Base-by-base conservation (phyloP, 805 yeast species). In the Yarrowia porcina region DNA sequence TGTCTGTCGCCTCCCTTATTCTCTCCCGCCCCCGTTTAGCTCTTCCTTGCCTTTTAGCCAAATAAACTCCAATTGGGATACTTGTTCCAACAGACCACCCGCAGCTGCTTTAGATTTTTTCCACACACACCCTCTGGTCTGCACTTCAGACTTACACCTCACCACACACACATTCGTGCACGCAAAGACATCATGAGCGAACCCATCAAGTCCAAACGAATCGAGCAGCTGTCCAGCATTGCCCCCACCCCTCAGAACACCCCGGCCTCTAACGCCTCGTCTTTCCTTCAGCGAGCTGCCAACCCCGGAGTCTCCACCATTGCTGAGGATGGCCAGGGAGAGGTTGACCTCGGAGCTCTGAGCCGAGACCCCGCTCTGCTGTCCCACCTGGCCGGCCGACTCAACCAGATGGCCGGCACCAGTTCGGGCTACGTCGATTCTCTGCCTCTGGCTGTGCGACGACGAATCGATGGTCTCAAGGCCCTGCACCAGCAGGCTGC, bases 241-340 rank as follows among this genome's bases (percentile, higher is more conserved):
- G 98, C 99, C 7, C 99, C 99, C 47, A 94, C 99, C 0, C 99
- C 99, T 5, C 99, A 94, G 73, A 94, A 94, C 80, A 94, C 99
- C 0, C 99, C 99, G 15, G 89, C 98, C 3, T 85, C 93, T 35
- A 89, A 87, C 36, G 81, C 90, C 42, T 85, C 84, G 65, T 86
- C 92, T 21, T 89, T 85, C 72, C 77, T 90, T 68, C 84, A 82
- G 72, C 78, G 81, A 63, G 73, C 72, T 30, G 65, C 68, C 73
- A 70, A 69, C 66, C 74, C 80, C 38, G 67, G 74, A 63, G 78
- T 85, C 57, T 85, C 90, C 60, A 90, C 97, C 45, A 89, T 89
- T 71, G 82, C 80, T 67, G 97, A 91, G 73, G 88, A 84, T 67
- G 87, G 64, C 25, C 71, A 66, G 47, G 52, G 52, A 18, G 68